These are phyloP conservation scores for Lathyrus oleraceus DNA, from an alignment of 306 rosid species.

Conservation along the genomic window DNA sequence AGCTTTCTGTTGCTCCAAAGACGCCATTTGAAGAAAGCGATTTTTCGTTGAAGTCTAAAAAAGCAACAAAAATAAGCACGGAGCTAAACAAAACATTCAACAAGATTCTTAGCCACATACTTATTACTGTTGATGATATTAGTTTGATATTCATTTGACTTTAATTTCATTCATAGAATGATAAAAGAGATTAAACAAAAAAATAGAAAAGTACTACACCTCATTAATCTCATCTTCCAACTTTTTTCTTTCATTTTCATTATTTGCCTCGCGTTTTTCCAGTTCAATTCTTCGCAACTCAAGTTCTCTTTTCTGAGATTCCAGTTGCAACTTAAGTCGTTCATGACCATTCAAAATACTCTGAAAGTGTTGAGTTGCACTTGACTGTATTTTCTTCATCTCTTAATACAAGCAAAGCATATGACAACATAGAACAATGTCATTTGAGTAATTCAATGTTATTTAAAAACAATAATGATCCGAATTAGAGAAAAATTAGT, in stretches of 20 bases:
- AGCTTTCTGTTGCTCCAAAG: constrained; percentile 76
- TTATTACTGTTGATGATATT: background rate
- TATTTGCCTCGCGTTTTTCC: constrained; percentile 85
- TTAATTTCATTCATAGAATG: constrained; percentile 27
- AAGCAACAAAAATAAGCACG: constrained; percentile 32
- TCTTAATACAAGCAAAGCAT: constrained; percentile 54
- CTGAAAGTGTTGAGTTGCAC: constrained; percentile 87
- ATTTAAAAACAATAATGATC: constrained; percentile 7
- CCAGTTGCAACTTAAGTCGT: constrained; percentile 74
- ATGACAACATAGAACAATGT: constrained; percentile 32
- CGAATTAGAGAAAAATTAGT: constrained; percentile 13
- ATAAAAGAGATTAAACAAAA: constrained; percentile 40
- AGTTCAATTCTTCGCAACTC: constrained; percentile 68
- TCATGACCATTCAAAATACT: constrained; percentile 78
- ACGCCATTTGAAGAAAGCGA: constrained; percentile 81
- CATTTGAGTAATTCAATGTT: constrained; percentile 24
- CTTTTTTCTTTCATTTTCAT: constrained; percentile 78
- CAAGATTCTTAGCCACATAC: constrained; percentile 17
- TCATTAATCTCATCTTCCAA: constrained; percentile 75
- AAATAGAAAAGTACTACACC: constrained; percentile 50
- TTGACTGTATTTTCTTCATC: constrained; percentile 72
- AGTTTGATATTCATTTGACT: constrained; percentile 21
- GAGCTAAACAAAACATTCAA: constrained; percentile 33
- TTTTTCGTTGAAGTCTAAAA: constrained; percentile 65
- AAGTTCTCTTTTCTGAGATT: constrained; percentile 75